Conservation (phyloP, 129 eudicot genomes). For the Rutidosis leptorrhynchoides region DNA sequence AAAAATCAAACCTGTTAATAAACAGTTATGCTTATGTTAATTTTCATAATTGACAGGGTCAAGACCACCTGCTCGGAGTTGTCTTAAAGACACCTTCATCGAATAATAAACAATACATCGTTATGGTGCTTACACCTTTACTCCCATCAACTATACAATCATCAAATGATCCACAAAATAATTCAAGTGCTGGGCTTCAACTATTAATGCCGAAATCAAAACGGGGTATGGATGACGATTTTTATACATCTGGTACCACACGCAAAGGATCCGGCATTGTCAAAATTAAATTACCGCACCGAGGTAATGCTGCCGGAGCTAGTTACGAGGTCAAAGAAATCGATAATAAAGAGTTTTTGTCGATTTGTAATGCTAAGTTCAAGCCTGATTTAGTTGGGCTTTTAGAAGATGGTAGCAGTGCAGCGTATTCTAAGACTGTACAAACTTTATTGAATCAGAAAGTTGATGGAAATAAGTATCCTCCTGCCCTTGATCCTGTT, state of each 20-base stretch:
- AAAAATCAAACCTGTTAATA: no score
- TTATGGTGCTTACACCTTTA: slow-evolving; percentile 81
- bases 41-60: slow-evolving; percentile 48
- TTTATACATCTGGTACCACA: slow-evolving; percentile 59
- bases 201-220: slow-evolving; percentile 75
- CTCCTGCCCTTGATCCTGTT: slow-evolving; percentile 90
- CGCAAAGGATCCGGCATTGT: slow-evolving; percentile 76
- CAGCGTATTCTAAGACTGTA: slow-evolving; percentile 76
- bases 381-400: slow-evolving; percentile 86
- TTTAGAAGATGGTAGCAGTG: slow-evolving; percentile 74
- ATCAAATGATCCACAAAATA: slow-evolving; percentile 34
- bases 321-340: slow-evolving; percentile 81
- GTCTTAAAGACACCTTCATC: slow-evolving; percentile 69
- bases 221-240: slow-evolving; percentile 85
- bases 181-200: slow-evolving; percentile 45
- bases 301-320: slow-evolving; percentile 76
- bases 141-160: slow-evolving; percentile 42
- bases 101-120: slow-evolving; percentile 65
- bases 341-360: slow-evolving; percentile 63
- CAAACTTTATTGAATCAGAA: slow-evolving; percentile 57
- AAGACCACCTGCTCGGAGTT: slow-evolving; percentile 93
- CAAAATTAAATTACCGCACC: slow-evolving; percentile 79
- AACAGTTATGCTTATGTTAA: background rate
- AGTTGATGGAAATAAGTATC: slow-evolving; percentile 79
- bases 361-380: slow-evolving; percentile 68